Conservation (phyloP, 108 stramenopile genomes). For the Cyclotella kingstonii region DNA sequence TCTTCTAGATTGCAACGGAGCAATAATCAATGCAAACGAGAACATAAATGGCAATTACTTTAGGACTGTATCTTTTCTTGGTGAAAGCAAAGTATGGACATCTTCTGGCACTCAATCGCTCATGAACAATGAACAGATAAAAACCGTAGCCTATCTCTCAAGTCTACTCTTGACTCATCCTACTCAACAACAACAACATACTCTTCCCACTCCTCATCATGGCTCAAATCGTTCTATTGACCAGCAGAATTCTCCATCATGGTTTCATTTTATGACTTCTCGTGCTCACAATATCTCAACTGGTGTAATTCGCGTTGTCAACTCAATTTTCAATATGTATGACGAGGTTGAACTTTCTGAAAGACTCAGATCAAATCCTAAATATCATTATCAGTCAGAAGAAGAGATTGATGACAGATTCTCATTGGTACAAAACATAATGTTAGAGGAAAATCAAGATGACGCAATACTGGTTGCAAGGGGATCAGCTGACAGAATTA, state of each 20-base stretch:
- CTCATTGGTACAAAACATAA: not conserved
- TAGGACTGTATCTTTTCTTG: no score
- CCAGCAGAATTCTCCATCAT: not conserved
- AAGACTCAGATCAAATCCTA: no score
- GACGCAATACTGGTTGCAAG: constrained; percentile 1
- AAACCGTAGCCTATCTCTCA: not conserved
- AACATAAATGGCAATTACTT: not conserved
- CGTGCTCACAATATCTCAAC: not conserved
- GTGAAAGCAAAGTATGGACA: not conserved
- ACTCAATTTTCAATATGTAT: not conserved
- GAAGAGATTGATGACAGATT: constrained; percentile 9
- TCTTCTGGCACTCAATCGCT: not conserved
- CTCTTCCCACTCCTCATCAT: not conserved
- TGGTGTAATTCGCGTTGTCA: not conserved
- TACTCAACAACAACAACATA: not conserved
- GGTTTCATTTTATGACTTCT: not conserved
- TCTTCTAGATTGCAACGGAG: constrained; percentile 11
- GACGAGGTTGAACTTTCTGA: not conserved
- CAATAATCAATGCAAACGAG: not conserved
- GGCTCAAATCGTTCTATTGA: no score
- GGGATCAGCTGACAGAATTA: no score
- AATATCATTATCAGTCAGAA: not conserved
- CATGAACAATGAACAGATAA: not conserved
- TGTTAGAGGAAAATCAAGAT: constrained; percentile 5
- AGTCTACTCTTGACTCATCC: not conserved